phyloP scores from a whole-genome alignment of 2,329 filamentous ascomycete genomes.

The Exophiala phaeomuriformis region DNA sequence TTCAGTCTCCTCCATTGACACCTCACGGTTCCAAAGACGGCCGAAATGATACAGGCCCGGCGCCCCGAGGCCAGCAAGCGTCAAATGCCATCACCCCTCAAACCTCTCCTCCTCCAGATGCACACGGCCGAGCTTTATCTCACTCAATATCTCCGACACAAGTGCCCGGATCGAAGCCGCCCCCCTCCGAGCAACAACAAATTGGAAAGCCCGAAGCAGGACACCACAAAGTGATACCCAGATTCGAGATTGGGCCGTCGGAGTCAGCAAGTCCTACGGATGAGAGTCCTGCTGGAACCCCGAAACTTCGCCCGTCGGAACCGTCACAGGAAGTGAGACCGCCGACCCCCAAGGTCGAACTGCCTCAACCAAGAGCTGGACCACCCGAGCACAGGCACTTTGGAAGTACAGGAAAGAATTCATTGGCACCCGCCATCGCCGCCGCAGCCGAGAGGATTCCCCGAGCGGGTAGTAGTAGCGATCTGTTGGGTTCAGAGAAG shows the following conservation, averaged over 20 bases:
- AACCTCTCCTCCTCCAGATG: conserved; percentile 45
- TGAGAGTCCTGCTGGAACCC: conserved; percentile 53
- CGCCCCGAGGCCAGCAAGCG: conserved; percentile 32
- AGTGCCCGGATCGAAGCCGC: conserved; percentile 34
- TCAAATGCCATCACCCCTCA: conserved; percentile 46
- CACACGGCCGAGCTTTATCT: conserved; percentile 29
- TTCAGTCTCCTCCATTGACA: conserved; percentile 84
- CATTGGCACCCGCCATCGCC: conserved; percentile 26
- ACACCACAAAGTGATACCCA: conserved; percentile 43
- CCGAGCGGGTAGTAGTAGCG: conserved; percentile 40
- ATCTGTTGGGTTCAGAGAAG: conserved; percentile 40
- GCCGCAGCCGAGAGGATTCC: conserved; percentile 34
- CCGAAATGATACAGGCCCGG: conserved; percentile 30
- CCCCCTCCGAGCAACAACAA: conserved; percentile 34
- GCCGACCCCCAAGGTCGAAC: neutral
- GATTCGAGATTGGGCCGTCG: conserved; percentile 52
- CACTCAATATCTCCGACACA: conserved; percentile 32
- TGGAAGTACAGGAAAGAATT: conserved; percentile 25
- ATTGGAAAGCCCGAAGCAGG: conserved; percentile 36
- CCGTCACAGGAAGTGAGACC: conserved; percentile 35
- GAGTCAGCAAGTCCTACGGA: conserved; percentile 52
- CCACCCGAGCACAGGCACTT: conserved; percentile 22
- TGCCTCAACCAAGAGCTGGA: conserved; percentile 26
- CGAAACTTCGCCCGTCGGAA: conserved; percentile 40
- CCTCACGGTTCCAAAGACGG: conserved; percentile 66